phyloP scores from a whole-genome alignment of 208 protist species.

The Acanthamoeba lugdunensis region DNA sequence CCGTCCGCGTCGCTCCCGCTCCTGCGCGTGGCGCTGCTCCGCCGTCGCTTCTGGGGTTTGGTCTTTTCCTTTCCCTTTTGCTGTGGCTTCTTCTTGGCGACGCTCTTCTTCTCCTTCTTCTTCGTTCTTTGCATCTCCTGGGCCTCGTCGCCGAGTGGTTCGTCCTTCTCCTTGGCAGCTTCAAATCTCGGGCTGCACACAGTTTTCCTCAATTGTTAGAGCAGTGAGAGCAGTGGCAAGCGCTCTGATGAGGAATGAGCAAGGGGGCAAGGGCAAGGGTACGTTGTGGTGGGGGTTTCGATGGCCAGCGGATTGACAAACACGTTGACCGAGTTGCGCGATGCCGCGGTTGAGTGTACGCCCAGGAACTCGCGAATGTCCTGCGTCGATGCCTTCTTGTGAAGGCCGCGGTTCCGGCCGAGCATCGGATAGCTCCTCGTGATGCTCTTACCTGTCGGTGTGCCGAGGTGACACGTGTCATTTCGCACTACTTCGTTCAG shows the following conservation, averaged over 20 bases:
- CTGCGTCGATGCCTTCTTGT: conserved; percentile 54
- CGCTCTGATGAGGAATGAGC: background rate
- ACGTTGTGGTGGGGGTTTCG: background rate
- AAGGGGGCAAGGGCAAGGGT: background rate
- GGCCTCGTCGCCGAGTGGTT: background rate
- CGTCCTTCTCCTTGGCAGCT: background rate
- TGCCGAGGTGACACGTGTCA: background rate
- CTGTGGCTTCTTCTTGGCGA: background rate
- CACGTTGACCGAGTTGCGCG: conserved; percentile 42
- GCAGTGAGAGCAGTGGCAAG: background rate
- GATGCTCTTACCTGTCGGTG: conserved; percentile 6
- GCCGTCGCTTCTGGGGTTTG: background rate
- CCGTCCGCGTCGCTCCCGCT: conserved; percentile 8
- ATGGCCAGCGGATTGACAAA: conserved; percentile 47
- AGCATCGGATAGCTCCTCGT: background rate
- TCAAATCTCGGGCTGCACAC: background rate
- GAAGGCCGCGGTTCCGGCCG: background rate
- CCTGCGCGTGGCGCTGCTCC: background rate
- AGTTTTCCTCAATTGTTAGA: too few relatives aligned
- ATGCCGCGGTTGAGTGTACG: background rate
- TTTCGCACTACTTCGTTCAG: too few relatives aligned
- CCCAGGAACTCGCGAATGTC: conserved; percentile 60
- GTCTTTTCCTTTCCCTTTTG: background rate
- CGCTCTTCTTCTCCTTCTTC: conserved; percentile 23
- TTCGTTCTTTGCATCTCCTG: background rate